A percentile compares a stretch with the other conserved stretches of the same genome.
Evolutionary conservation across 805 yeast species (phyloP).

Genomic region (Nakazawaea ambrosiae): DNA sequence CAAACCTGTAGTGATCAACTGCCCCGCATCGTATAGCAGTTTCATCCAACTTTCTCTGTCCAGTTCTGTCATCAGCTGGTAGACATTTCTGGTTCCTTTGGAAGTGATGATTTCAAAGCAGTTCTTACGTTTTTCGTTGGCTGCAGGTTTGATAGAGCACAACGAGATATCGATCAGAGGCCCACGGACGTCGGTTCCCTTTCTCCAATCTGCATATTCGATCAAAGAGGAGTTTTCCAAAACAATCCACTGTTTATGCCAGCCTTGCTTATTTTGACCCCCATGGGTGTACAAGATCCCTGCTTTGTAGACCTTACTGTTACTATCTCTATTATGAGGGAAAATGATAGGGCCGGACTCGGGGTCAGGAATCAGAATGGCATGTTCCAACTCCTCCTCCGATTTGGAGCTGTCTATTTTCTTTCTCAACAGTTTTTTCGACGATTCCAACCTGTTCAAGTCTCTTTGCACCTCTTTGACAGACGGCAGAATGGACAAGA

Average conservation of each 20-base stretch:
- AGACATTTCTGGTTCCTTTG: constrained; percentile 54
- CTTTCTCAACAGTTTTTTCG: constrained; percentile 10
- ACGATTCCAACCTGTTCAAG: no score
- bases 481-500: background rate
- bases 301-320: constrained; percentile 19
- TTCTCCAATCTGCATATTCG: constrained; percentile 79
- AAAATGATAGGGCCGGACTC: constrained; percentile 17
- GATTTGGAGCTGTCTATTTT: constrained; percentile 13
- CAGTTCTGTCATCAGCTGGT: constrained; percentile 64
- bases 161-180: constrained; percentile 66
- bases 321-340: constrained; percentile 6
- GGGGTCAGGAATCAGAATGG: no score
- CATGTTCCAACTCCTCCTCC: constrained; percentile 26
- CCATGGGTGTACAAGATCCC: constrained; percentile 54
- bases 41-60: constrained; percentile 68
- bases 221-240: constrained; percentile 58
- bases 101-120: constrained; percentile 79
- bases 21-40: constrained; percentile 50
- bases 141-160: constrained; percentile 49
- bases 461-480: constrained; percentile 11
- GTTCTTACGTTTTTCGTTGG: constrained; percentile 37
- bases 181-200: constrained; percentile 52
- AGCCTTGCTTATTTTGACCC: constrained; percentile 56
- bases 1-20: constrained; percentile 18
- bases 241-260: constrained; percentile 90